Evolutionary conservation across 164 flowering plant genomes (phyloP).

Genomic region (Vitis amurensis): DNA sequence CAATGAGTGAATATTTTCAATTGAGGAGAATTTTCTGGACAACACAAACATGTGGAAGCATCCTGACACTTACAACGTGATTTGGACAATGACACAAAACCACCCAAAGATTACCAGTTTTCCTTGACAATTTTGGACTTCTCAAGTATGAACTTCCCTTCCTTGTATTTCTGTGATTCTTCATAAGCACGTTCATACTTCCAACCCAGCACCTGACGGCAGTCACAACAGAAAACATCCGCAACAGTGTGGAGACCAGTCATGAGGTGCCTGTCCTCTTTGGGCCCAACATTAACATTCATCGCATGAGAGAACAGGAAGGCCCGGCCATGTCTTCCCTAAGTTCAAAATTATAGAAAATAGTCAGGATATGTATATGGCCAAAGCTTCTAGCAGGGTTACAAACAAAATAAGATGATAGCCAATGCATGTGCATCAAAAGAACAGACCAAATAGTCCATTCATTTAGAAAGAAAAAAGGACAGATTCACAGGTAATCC

Average conservation of each 20-base stretch:
- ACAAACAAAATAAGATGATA: neutral
- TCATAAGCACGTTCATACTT: conserved; percentile 60
- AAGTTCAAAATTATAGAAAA: conserved; percentile 6
- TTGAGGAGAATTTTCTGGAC: conserved; percentile 28
- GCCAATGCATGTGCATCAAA: neutral
- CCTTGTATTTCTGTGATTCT: conserved; percentile 62
- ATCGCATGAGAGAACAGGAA: conserved; percentile 58
- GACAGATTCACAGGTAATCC: too few species aligned
- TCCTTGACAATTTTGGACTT: conserved; percentile 53
- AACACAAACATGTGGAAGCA: conserved; percentile 20
- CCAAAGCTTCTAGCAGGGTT: neutral
- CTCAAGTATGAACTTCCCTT: conserved; percentile 63
- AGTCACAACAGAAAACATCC: conserved; percentile 50
- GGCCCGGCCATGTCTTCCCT: conserved; percentile 58
- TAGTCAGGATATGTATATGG: neutral
- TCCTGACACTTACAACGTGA: conserved; percentile 15
- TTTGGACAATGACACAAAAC: neutral
- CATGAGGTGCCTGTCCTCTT: conserved; percentile 53
- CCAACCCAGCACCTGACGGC: conserved; percentile 62
- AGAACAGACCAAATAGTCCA: neutral
- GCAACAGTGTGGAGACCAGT: conserved; percentile 66
- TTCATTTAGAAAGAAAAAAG: too few species aligned
- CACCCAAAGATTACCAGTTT: conserved; percentile 33
- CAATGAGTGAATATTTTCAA: conserved; percentile 26
- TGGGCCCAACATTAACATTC: conserved; percentile 51